Evolutionary conservation across 345 rosid species (phyloP).

Genomic region (Erysimum cheiranthoides): DNA sequence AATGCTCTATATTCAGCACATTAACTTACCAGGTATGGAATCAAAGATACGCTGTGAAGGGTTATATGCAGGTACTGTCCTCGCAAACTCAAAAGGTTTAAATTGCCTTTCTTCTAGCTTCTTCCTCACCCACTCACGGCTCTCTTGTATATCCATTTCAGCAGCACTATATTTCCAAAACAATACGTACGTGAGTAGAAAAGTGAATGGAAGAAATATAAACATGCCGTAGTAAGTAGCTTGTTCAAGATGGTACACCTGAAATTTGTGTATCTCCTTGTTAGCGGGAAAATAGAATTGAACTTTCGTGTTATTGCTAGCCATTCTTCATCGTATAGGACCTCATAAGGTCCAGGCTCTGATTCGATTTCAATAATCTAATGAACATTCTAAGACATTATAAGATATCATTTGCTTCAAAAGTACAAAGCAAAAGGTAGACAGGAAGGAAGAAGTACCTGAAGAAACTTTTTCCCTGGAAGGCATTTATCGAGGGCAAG

Average conservation of each 20-base stretch:
- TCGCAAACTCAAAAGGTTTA: constrained; percentile 76
- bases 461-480: constrained; percentile 75
- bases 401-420: constrained; percentile 36
- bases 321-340: constrained; percentile 94
- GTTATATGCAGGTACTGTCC: constrained; percentile 64
- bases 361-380: constrained; percentile 86
- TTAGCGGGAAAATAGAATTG: constrained; percentile 75
- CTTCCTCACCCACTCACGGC: constrained; percentile 68
- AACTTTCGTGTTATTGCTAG: constrained; percentile 68
- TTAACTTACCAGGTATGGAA: constrained; percentile 39
- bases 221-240: constrained; percentile 2
- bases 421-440: constrained; percentile 21
- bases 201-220: not conserved
- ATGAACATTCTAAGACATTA: constrained; percentile 32
- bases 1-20: constrained; percentile 4
- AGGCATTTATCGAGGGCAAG: constrained; percentile 91
- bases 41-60: constrained; percentile 52
- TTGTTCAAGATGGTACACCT: constrained; percentile 51
- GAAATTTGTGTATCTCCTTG: constrained; percentile 54
- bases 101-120: constrained; percentile 67
- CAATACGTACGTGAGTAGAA: not conserved
- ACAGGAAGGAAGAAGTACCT: constrained; percentile 51
- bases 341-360: constrained; percentile 73
- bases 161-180: constrained; percentile 50
- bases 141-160: constrained; percentile 60